A percentile compares a stretch with the other conserved stretches of the same genome.
These are phyloP conservation scores for Oidium heveae DNA, from an alignment of 2,329 filamentous ascomycete species.

Conservation along the genomic window DNA sequence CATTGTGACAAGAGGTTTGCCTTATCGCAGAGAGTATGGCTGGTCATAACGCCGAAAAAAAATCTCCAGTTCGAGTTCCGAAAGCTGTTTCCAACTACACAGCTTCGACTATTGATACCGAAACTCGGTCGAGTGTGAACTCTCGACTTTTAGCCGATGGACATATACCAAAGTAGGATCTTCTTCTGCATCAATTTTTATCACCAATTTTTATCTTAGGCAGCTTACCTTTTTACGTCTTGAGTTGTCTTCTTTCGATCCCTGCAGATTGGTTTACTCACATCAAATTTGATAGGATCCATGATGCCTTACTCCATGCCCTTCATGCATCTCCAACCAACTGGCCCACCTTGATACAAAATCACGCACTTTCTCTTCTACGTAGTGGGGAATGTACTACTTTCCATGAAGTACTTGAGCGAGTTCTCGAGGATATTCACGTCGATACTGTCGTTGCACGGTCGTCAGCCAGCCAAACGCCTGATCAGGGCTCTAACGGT, in stretches of 20 bases:
- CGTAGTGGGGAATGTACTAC: conserved; percentile 32
- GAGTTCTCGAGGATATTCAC: conserved; percentile 33
- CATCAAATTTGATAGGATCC: conserved; percentile 23
- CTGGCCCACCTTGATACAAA: conserved; percentile 35
- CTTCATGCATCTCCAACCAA: conserved; percentile 32
- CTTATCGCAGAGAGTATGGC: conserved; percentile 4
- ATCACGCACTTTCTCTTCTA: conserved; percentile 32
- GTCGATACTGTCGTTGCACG: conserved; percentile 6
- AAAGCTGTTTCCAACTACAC: conserved; percentile 29
- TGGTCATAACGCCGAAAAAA: conserved; percentile 6
- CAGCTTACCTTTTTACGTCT: no score
- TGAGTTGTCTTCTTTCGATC: no score
- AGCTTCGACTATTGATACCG: conserved; percentile 32
- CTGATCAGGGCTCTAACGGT: neutral
- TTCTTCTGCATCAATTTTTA: neutral
- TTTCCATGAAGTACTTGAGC: conserved; percentile 33
- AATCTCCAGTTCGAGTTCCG: conserved; percentile 33
- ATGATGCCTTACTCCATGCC: conserved; percentile 35
- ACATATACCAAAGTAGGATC: conserved; percentile 28
- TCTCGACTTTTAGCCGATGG: conserved; percentile 30
- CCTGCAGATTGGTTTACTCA: neutral
- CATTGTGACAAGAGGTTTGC: no score
- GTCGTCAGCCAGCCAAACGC: neutral
- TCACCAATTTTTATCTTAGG: no score
- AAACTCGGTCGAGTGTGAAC: conserved; percentile 37